Evolutionary conservation across 2,329 filamentous ascomycete species (phyloP).

Genomic region (Aureobasidium sp.): DNA sequence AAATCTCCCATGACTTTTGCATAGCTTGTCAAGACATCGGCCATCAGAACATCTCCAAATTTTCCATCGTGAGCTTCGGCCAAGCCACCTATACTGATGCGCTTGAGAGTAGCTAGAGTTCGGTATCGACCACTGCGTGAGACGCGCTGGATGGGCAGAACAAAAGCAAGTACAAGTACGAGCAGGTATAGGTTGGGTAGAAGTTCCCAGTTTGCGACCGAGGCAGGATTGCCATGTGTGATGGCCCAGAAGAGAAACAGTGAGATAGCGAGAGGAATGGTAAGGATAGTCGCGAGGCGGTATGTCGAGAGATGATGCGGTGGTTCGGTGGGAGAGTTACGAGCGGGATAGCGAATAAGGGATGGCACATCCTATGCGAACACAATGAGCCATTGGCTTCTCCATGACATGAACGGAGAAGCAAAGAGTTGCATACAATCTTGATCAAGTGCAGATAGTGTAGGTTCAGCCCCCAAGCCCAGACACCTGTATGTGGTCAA

Average conservation of each 20-base stretch:
- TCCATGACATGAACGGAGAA: background rate
- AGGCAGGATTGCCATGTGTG: slow-evolving; percentile 59
- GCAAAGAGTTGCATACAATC: slow-evolving; percentile 47
- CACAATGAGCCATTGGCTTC: background rate
- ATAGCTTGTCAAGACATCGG: slow-evolving; percentile 91
- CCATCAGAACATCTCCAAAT: slow-evolving; percentile 87
- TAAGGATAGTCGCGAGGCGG: slow-evolving; percentile 71
- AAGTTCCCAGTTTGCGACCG: slow-evolving; percentile 72
- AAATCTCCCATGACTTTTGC: slow-evolving; percentile 86
- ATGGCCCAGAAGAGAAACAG: slow-evolving; percentile 76
- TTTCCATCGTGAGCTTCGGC: slow-evolving; percentile 83
- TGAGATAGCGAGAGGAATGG: slow-evolving; percentile 60
- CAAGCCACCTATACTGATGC: slow-evolving; percentile 76
- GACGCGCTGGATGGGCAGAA: slow-evolving; percentile 57
- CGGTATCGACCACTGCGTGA: slow-evolving; percentile 65
- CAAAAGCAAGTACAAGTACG: slow-evolving; percentile 60
- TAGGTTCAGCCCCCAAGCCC: slow-evolving; percentile 91
- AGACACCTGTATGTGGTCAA: slow-evolving; percentile 55
- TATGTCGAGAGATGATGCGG: slow-evolving; percentile 78
- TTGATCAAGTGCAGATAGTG: slow-evolving; percentile 72
- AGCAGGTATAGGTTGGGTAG: slow-evolving; percentile 78
- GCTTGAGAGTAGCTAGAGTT: slow-evolving; percentile 65
- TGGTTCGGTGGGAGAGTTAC: slow-evolving; percentile 59
- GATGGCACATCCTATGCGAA: slow-evolving; percentile 62
- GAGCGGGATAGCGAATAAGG: slow-evolving; percentile 77